Evolutionary conservation across 2,329 filamentous ascomycete species (phyloP), one percentile per base, ranked within the genome.

Genomic region (Penicillium sp.): DNA sequence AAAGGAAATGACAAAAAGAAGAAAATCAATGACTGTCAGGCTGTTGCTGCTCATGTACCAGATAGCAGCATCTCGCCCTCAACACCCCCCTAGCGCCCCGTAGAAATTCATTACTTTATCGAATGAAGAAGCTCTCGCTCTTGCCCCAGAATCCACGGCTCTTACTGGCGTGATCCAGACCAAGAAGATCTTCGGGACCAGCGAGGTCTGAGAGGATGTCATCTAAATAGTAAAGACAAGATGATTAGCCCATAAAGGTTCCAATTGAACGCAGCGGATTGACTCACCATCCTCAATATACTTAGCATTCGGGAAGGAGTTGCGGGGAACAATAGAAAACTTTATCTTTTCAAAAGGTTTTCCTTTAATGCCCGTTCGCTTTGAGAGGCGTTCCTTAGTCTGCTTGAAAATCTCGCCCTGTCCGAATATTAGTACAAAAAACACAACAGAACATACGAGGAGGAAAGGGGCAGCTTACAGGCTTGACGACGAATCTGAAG

Each of bases 281-380:
- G 14, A 74, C 88, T 81, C 79, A 96, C 93, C 92, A 78, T 98
- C 95, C 65, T 89, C 87, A 47, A 99, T 80, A 77, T 96, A 96
- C 58, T 86, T 84, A 26, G 92, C 89, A 70, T 89, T 92, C 39
- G 89, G 87, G 75, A 91, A 96, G 51, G 86, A 83, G 66, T 77
- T 66, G 72, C 90, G 82, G 73, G 87, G 81, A 51, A 97, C 84
- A 31, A 96, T 77, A 7, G 92, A 90, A 80, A 99, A 97, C 76
- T 96, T 97, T 76, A 99, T 95, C 82, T 98, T 98, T 76, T 99
- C 93, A 66, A 99, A 93, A 64, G 92, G 92, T 81, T 99, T 99
- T 75, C 95, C 96, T 77, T 97, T 97, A 78, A 99, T 88, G 26
- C 93, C 93, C 0, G 91, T 96, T 58, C 93, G 85, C 75, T 93